Base-by-base conservation (phyloP, 306 rosid species). In the Ochetophila trinervis region DNA sequence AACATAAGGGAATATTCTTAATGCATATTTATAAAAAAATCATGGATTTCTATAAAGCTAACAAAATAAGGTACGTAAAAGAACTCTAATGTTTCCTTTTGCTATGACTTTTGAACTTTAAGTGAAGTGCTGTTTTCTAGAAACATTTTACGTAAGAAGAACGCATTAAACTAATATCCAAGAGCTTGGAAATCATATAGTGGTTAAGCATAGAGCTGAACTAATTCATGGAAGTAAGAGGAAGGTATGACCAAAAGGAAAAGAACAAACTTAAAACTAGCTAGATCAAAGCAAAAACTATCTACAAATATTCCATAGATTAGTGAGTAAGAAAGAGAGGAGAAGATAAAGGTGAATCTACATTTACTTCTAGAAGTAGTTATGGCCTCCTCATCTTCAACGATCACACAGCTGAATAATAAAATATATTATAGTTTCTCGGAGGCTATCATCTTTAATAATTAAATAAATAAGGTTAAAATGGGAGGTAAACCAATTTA, bases 341-440 rank as follows among this genome's bases (percentile, higher is more conserved):
- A n/a, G 51, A 63, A 21, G 30, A 15, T 18, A 49, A 58, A 34
- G 58, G 57, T 56, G 48, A 67, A 49, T 75, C 78, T 83, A 90
- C 99, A 69, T 93, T 86, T 67, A 62, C 90, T 93, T 76, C 99
- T 87, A 75, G 97, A 97, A 0, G 80, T 76, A 65, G 99, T 78
- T 63, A 93, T 71, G 67, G 81, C 88, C 68, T 81, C 83, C 37
- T 84, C 94, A 68, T 84, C 88, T 65, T 84, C 87, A 80, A 88
- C 88, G 72, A 93, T 79, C 67, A 90, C 95, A 76, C 95, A 90
- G 37, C 91, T 89, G 83, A 57, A 62, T 55, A 77, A 48, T 69
- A 55, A 82, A 52, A 80, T 59, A 54, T 53, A 47, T 35, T 11
- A 50, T 48, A n/a, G n/a, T 78, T n/a, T 74, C 54, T 48, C 65